phyloP scores from a whole-genome alignment of 805 yeast genomes.

The Candida adriatica region DNA sequence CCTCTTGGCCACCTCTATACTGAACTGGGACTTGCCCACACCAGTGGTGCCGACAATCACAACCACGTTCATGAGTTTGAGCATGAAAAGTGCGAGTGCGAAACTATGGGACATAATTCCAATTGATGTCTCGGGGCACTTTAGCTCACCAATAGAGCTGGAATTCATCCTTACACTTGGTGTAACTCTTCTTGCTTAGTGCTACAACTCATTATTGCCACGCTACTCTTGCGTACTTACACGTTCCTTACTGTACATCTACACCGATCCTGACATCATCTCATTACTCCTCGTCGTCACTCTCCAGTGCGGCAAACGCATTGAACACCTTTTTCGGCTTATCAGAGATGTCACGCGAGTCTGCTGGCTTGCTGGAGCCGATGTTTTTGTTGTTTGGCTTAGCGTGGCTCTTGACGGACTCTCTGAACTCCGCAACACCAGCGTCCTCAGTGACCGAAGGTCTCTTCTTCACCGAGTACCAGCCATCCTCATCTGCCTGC shows the following conservation, averaged over 20 bases:
- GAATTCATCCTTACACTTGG: too few relatives aligned
- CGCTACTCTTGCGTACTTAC: too few relatives aligned
- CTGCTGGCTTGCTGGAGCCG: slow-evolving; percentile 67
- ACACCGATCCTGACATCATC: too few relatives aligned
- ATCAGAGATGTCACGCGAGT: slow-evolving; percentile 66
- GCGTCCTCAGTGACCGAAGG: slow-evolving; percentile 37
- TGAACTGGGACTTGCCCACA: slow-evolving; percentile 86
- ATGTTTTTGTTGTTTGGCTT: slow-evolving; percentile 71
- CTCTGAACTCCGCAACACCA: slow-evolving; percentile 41
- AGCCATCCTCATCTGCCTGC: slow-evolving; percentile 71
- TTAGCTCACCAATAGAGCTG: too few relatives aligned
- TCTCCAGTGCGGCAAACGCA: slow-evolving; percentile 67
- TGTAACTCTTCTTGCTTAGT: too few relatives aligned
- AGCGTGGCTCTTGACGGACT: slow-evolving; percentile 25
- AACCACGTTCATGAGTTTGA: slow-evolving; percentile 41
- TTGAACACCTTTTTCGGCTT: slow-evolving; percentile 62
- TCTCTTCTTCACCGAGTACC: slow-evolving; percentile 53
- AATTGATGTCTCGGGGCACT: too few relatives aligned
- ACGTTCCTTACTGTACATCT: too few relatives aligned
- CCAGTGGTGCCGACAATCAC: slow-evolving; percentile 92
- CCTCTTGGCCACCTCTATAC: slow-evolving; percentile 69
- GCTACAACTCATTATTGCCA: too few relatives aligned
- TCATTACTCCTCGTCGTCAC: slow-evolving; percentile 21
- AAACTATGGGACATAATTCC: too few relatives aligned
- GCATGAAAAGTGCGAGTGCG: too few relatives aligned